These are phyloP conservation scores for Venturia pyrina DNA, from an alignment of 2,329 filamentous ascomycete species.

Conservation along the genomic window DNA sequence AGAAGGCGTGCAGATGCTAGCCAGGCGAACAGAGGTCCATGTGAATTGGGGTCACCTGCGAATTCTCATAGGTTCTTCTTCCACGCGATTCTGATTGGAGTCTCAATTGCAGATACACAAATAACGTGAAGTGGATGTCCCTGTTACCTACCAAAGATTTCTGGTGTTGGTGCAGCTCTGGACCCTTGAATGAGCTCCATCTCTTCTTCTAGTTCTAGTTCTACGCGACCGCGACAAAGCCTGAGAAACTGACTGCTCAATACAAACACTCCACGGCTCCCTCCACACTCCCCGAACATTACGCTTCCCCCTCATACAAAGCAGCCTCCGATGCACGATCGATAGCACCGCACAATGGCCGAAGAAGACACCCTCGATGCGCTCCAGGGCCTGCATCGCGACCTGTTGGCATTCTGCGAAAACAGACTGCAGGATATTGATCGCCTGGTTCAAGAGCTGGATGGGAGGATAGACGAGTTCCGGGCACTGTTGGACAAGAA, in stretches of 20 bases:
- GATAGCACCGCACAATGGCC: constrained; percentile 1
- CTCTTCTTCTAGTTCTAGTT: neutral
- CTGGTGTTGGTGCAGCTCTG: neutral
- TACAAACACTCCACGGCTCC: neutral
- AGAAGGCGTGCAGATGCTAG: neutral
- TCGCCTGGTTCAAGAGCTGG: constrained; percentile 56
- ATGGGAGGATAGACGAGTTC: constrained; percentile 57
- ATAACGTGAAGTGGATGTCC: neutral
- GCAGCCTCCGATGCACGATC: neutral
- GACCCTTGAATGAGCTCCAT: neutral
- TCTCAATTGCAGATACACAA: neutral
- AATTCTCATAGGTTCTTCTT: neutral
- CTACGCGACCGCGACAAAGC: neutral
- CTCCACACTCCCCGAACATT: neutral
- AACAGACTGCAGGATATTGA: constrained; percentile 60
- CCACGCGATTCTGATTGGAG: neutral
- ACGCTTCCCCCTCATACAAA: neutral
- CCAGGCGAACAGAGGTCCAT: neutral
- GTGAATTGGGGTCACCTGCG: neutral
- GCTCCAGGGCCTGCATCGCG: constrained; percentile 74
- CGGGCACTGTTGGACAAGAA: constrained; percentile 60
- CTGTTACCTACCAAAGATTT: neutral
- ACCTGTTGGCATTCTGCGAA: constrained; percentile 68
- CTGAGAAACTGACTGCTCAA: neutral
- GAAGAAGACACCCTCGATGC: constrained; percentile 8